Conservation (phyloP, 2,329 filamentous ascomycete genomes). For the Cladosporium colombiae region DNA sequence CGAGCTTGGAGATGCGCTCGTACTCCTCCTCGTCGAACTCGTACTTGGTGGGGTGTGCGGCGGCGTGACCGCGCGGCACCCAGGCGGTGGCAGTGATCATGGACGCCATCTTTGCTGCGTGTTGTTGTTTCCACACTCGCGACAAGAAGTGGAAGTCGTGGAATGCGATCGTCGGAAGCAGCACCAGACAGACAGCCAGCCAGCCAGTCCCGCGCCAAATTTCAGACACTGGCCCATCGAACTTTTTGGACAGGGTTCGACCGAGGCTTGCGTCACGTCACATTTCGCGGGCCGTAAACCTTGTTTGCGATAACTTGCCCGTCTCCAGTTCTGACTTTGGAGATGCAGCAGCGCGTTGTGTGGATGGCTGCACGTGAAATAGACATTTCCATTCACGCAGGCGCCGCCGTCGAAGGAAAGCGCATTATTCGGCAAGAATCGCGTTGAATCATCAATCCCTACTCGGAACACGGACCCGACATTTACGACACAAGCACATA, state of each 20-base stretch:
- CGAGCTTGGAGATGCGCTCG: conserved; percentile 52
- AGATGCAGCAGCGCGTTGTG: neutral
- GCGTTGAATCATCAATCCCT: neutral
- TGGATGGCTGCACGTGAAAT: neutral
- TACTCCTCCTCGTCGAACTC: conserved; percentile 55
- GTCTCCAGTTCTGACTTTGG: neutral
- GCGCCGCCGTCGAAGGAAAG: neutral
- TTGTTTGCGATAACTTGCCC: neutral
- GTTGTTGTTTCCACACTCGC: neutral
- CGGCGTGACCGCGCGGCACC: conserved; percentile 54
- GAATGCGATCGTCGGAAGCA: neutral
- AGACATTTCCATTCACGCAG: neutral
- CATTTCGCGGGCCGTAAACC: neutral
- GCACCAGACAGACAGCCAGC: too few relatives aligned
- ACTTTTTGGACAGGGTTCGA: conserved; percentile 8
- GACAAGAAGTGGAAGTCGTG: neutral
- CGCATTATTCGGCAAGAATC: neutral
- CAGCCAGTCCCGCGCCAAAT: conserved; percentile 8
- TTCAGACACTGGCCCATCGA: conserved; percentile 1
- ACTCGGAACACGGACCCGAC: neutral
- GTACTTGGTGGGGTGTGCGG: conserved; percentile 52
- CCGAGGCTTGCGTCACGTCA: conserved; percentile 13
- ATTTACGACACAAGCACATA: neutral
- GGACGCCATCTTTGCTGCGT: conserved; percentile 47
- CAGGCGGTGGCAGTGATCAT: conserved; percentile 57